A percentile compares a stretch with the other conserved stretches of the same genome.
These are phyloP conservation scores for Chrysoporthe puriensis DNA, from an alignment of 2,329 filamentous ascomycete genomes.

Conservation along the genomic window DNA sequence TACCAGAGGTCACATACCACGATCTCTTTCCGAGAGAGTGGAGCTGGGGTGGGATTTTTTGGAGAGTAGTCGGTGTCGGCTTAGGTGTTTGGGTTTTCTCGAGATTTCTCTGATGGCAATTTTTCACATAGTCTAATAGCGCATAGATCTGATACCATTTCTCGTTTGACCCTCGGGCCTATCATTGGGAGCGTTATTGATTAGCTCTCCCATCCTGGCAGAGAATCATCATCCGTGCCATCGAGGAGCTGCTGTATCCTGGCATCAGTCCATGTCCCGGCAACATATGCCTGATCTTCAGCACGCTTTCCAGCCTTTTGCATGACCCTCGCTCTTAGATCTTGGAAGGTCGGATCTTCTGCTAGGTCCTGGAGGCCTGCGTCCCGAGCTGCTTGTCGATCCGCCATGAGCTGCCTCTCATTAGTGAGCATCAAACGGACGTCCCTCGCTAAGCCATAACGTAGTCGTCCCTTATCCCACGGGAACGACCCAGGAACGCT, in stretches of 20 bases:
- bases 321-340: neutral
- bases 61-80: constrained; percentile 3
- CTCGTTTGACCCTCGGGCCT: too few species aligned
- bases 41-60: constrained; percentile 14
- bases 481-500: neutral
- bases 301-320: neutral
- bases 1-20: constrained; percentile 9
- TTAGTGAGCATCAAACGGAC: neutral
- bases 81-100: constrained; percentile 16
- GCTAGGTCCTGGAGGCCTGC: neutral
- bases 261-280: neutral
- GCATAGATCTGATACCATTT: too few species aligned
- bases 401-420: neutral
- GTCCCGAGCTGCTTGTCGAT: neutral
- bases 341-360: neutral
- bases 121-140: too few species aligned
- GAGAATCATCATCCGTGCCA: neutral
- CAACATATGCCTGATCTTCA: neutral
- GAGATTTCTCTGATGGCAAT: constrained; percentile 7
- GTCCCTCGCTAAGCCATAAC: neutral
- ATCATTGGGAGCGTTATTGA: too few species aligned
- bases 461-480: neutral
- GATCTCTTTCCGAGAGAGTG: constrained; percentile 3
- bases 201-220: neutral
- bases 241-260: neutral